Percentiles rank a stretch among this genome's conserved stretches.
phyloP scores from a whole-genome alignment of 306 rosid genomes.

The Oxytropis ochrocephala region DNA sequence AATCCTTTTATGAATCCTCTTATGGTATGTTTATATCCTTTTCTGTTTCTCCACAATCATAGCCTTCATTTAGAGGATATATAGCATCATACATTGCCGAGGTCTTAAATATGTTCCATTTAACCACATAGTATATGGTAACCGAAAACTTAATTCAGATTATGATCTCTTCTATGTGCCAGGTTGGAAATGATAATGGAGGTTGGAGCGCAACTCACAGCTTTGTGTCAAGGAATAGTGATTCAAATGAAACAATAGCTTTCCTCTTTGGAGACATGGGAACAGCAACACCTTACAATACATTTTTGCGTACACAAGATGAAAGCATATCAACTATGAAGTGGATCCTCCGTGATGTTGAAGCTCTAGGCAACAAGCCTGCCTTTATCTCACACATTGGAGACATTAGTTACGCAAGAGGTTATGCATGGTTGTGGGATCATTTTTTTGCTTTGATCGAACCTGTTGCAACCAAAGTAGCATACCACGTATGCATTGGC shows the following conservation, averaged over 20 bases:
- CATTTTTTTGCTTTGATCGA: constrained; percentile 71
- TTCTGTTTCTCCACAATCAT: neutral
- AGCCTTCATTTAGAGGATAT: neutral
- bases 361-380: constrained; percentile 76
- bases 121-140: neutral
- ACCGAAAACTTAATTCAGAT: neutral
- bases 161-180: neutral
- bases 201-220: constrained; percentile 74
- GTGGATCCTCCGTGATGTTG: constrained; percentile 87
- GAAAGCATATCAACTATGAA: constrained; percentile 77
- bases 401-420: constrained; percentile 92
- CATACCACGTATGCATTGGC: constrained; percentile 93
- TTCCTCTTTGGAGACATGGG: constrained; percentile 96
- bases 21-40: neutral
- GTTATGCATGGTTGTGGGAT: constrained; percentile 90
- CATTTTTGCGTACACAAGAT: constrained; percentile 70
- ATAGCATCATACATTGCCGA: neutral
- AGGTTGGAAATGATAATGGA: constrained; percentile 78
- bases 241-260: constrained; percentile 70
- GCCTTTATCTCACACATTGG: constrained; percentile 89
- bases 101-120: neutral
- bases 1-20: neutral
- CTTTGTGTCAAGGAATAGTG: constrained; percentile 58
- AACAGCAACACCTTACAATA: constrained; percentile 60
- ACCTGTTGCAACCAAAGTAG: constrained; percentile 62